A percentile compares a stretch with the other conserved stretches of the same genome.
Conservation (phyloP, 805 yeast species). For the Nakazawaea populi region DNA sequence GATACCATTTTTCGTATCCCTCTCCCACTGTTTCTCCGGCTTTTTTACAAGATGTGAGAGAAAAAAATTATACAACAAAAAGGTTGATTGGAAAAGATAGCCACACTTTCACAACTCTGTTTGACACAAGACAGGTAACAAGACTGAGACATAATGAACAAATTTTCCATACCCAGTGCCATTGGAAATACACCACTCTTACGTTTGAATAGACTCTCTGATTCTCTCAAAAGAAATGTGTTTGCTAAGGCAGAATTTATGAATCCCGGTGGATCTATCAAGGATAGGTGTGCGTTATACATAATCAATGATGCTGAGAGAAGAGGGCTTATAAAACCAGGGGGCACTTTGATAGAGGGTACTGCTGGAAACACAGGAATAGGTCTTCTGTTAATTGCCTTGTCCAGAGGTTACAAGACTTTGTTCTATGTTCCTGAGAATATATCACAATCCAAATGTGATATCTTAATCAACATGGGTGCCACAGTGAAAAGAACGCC, state of each 20-base stretch:
- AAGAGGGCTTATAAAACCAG: constrained; percentile 45
- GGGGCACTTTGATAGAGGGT: constrained; percentile 75
- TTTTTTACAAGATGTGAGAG: background rate
- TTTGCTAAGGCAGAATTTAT: constrained; percentile 71
- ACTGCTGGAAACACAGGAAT: constrained; percentile 91
- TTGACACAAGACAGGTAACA: no score
- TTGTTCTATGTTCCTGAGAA: constrained; percentile 85
- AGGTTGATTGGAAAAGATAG: no score
- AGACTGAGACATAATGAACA: background rate
- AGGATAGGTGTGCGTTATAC: constrained; percentile 79
- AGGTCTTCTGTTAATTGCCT: constrained; percentile 69
- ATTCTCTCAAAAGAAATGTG: constrained; percentile 63
- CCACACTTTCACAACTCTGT: no score
- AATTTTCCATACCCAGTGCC: background rate
- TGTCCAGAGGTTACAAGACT: constrained; percentile 71
- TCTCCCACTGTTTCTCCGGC: no score
- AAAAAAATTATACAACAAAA: no score
- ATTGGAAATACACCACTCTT: constrained; percentile 82
- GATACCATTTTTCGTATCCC: no score
- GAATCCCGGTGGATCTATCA: constrained; percentile 86
- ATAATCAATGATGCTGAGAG: constrained; percentile 59
- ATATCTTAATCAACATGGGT: constrained; percentile 58
- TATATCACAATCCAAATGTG: constrained; percentile 69
- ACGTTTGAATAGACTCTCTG: constrained; percentile 55
- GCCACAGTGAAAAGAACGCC: constrained; percentile 52